phyloP scores from a whole-genome alignment of 2,329 filamentous ascomycete species.

The Colletotrichum navitas region DNA sequence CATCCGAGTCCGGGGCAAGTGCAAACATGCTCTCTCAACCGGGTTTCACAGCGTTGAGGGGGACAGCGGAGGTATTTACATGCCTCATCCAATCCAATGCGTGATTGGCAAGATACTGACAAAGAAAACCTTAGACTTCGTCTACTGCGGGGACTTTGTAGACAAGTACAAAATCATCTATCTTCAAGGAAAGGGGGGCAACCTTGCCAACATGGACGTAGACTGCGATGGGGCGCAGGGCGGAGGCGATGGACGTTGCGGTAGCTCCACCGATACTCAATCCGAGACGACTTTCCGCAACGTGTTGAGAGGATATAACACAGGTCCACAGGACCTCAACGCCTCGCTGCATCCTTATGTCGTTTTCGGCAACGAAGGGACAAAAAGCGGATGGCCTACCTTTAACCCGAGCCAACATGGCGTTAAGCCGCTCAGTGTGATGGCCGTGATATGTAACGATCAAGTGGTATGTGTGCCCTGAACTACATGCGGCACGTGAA shows the following conservation, averaged over 20 bases:
- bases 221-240: slow-evolving; percentile 67
- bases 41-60: slow-evolving; percentile 57
- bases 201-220: slow-evolving; percentile 68
- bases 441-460: slow-evolving; percentile 62
- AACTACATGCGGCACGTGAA: background rate
- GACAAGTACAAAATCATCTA: slow-evolving; percentile 59
- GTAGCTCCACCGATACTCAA: slow-evolving; percentile 58
- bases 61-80: slow-evolving; percentile 53
- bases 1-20: slow-evolving; percentile 54
- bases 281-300: slow-evolving; percentile 61
- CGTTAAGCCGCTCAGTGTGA: slow-evolving; percentile 61
- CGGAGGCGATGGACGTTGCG: slow-evolving; percentile 60
- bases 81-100: background rate
- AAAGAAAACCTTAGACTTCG: slow-evolving; percentile 46
- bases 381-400: slow-evolving; percentile 45
- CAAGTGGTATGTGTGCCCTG: slow-evolving; percentile 50
- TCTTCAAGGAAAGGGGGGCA: slow-evolving; percentile 57
- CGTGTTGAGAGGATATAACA: slow-evolving; percentile 53
- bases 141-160: slow-evolving; percentile 63
- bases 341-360: slow-evolving; percentile 61
- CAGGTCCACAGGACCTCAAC: slow-evolving; percentile 55
- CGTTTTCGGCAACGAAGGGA: slow-evolving; percentile 60
- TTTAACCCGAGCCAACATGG: slow-evolving; percentile 54
- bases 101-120: no score
- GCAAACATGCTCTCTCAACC: slow-evolving; percentile 53